Evolutionary conservation across 1,139 yeast genomes (phyloP), one percentile per base, ranked within the genome.

Genomic region (Lodderomyces pseudojiufengensis): DNA sequence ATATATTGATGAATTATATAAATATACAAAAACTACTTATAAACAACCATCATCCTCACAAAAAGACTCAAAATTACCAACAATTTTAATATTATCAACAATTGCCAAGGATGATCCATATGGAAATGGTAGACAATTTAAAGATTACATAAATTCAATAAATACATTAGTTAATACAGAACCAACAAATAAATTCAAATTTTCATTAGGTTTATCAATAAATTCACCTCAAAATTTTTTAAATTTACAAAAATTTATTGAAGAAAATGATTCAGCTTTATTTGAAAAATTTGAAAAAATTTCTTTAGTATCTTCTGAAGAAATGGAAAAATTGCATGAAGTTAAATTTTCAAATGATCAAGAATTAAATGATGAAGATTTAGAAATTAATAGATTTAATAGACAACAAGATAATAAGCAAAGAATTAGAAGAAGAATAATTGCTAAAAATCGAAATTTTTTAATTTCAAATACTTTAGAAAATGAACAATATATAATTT

Each of bases 401-500:
- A 51, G 70, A 36, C 71, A 65, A 35, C 41, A 43, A n/a, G 61
- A 61, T 39, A 35, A 37, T 4, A 43, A 61, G 6, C 71, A 65
- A 44, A 44, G 68, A 29, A 36, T 50, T 24, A 49, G 71, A 38
- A 46, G 70, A 35, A 49, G 65, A 36, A 50, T 52, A 25, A 59
- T 65, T 34, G 70, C 71, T 4, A 51, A 62, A 36, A 44, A 61
- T 18, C 48, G 71, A 35, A 65, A 65, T 45, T 65, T 63, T 44
- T 45, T 62, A n/a, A 33, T 65, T n/a, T 50, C 51, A 23, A 47
- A 55, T 33, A 47, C 58, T 2, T 47, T 64, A 31, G 46, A 41
- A 9, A 37, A 49, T 24, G 73, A 71, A 42, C 52, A 54, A 29
- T 65, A 61, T 42, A 55, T 73, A 1, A 40, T 74, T n/a, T 72